Base-by-base conservation (phyloP, 2,329 filamentous ascomycete species). In the Talaromyces sp. region DNA sequence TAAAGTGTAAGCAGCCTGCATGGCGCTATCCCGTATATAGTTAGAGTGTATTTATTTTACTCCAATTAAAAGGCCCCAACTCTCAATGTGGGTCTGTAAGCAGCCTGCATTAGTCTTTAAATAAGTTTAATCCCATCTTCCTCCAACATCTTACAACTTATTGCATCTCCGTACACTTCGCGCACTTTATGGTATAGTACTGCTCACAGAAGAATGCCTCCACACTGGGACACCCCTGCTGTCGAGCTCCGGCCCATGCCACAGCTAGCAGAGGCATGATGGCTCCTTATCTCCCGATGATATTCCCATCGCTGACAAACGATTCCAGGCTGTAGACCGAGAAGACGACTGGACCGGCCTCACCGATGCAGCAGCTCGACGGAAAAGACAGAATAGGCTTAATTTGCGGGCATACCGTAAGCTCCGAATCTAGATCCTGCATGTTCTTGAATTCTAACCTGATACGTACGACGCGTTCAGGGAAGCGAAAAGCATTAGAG, bases 341-440 rank as follows among this genome's bases (percentile, higher is more conserved):
- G 46, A 51, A 27, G 61, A 63, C 38, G 59, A 63, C 51, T 61
- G 61, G 61, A 62, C 29, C 52, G 55, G 59, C n/a, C 41, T 50
- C 9, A 49, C 61, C 19, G 64, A 66, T 54, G 61, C 63, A 14
- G 57, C 50, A 26, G 43, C 56, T 9, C 31, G 65, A 38, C 58
- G 63, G 41, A 64, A 55, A 51, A n/a, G 62, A 14, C 63, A 66
- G 55, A 66, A 67, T 35, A 58, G 64, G 41, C 32, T 67, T 3
- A 62, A 65, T n/a, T 63, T 65, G 43, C 56, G 65, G 24, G 64
- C 65, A 17, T 58, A 58, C 41, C 46, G 64, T 67, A 56, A 57
- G 64, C 38, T n/a, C 17, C 14, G 2, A 46, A 21, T 21, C 21
- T n/a, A 21, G n/a, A 13, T 46, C 41, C 41, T 46, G 10, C n/a